A percentile compares a stretch with the other conserved stretches of the same genome.
Evolutionary conservation across 257 asterid genomes (phyloP).

Genomic region (Nicotiana tabacum): DNA sequence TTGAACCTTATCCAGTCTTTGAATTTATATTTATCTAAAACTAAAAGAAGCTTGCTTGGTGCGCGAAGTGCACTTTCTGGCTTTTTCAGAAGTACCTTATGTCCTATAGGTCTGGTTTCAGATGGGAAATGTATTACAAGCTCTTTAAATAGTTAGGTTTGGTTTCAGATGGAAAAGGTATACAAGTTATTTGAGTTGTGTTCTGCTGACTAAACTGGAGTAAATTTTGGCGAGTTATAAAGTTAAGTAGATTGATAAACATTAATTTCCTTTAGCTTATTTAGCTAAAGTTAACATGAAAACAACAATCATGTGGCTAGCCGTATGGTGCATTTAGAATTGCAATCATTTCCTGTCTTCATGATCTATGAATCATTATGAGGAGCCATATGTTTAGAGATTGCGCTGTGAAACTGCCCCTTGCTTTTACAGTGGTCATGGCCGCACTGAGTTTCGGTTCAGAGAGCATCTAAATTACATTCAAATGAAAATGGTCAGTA

Average conservation of each 20-base stretch:
- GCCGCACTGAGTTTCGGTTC: neutral
- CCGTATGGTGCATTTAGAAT: neutral
- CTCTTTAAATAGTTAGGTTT: neutral
- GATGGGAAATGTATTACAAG: neutral
- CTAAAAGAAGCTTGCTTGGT: neutral
- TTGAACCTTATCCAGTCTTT: neutral
- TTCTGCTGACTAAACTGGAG: neutral
- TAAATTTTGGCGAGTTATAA: neutral
- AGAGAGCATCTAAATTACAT: neutral
- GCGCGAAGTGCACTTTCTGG: neutral
- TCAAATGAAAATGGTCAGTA: neutral
- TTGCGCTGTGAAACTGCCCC: neutral
- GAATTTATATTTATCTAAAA: neutral
- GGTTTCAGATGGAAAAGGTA: neutral
- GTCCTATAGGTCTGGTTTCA: neutral
- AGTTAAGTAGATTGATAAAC: neutral
- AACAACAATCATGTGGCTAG: neutral
- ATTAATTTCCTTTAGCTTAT: neutral
- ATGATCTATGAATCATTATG: neutral
- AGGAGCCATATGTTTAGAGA: neutral
- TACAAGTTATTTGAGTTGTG: neutral
- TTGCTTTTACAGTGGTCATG: neutral
- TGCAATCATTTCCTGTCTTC: neutral
- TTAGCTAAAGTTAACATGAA: neutral
- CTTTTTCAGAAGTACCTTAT: neutral